A percentile compares a stretch with the other conserved stretches of the same genome.
Evolutionary conservation across 1,284 basidiomycete genomes (phyloP).

Genomic region (Xerocomus nothofagi): DNA sequence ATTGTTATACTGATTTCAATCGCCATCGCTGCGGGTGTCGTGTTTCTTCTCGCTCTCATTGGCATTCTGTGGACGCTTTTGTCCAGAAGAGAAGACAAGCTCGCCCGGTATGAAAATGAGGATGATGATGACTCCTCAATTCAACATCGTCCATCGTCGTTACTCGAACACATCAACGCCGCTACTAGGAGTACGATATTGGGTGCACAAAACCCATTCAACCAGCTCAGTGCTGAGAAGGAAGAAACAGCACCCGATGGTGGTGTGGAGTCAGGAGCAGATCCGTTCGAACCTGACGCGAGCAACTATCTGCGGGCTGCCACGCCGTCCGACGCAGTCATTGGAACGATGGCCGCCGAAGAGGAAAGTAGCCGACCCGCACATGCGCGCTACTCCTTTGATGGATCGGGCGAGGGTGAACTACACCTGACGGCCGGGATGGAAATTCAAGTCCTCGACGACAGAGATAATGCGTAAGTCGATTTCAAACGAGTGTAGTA

Average conservation of each 20-base stretch:
- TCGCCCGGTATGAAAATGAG: constrained; percentile 59
- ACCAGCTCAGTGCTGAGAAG: constrained; percentile 48
- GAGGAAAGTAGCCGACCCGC: constrained; percentile 72
- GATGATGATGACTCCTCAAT: constrained; percentile 76
- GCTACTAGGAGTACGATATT: constrained; percentile 79
- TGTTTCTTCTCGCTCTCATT: constrained; percentile 86
- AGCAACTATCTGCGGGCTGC: constrained; percentile 75
- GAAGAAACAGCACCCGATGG: constrained; percentile 46
- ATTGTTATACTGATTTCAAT: constrained; percentile 97
- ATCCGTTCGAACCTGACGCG: constrained; percentile 68
- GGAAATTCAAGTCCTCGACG: constrained; percentile 75
- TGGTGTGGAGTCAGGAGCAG: constrained; percentile 27
- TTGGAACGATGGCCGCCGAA: constrained; percentile 53
- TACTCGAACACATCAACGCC: constrained; percentile 86
- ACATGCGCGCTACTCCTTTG: constrained; percentile 78
- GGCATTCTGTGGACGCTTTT: constrained; percentile 90
- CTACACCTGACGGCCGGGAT: constrained; percentile 66
- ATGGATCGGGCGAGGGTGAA: constrained; percentile 76
- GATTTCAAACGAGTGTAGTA: neutral
- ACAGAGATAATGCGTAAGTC: constrained; percentile 75
- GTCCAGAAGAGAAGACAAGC: constrained; percentile 71
- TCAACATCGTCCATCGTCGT: constrained; percentile 73
- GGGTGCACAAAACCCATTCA: constrained; percentile 53
- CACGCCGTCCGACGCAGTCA: constrained; percentile 72
- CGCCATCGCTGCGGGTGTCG: constrained; percentile 92